phyloP scores from a whole-genome alignment of 2,329 filamentous ascomycete species.

The Aspergillus fumigatus region DNA sequence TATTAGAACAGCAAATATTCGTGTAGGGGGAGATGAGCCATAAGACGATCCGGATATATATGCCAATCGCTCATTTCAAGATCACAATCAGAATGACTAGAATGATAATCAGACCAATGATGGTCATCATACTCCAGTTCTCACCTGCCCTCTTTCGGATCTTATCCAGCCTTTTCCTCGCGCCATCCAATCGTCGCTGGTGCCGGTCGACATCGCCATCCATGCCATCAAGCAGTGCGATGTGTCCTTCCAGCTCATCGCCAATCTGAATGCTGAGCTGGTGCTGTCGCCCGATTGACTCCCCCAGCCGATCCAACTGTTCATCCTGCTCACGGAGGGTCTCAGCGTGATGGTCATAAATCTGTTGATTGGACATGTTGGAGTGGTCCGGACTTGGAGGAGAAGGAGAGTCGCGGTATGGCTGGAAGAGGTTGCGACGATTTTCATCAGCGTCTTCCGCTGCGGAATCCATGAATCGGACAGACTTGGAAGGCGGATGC shows the following conservation, averaged over 20 bases:
- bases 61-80: constrained; percentile 55
- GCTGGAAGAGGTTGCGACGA: constrained; percentile 57
- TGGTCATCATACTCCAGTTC: constrained; percentile 80
- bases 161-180: constrained; percentile 64
- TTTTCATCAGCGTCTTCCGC: constrained; percentile 49
- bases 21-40: not conserved
- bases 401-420: constrained; percentile 55
- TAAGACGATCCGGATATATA: constrained; percentile 6
- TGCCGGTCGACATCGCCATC: constrained; percentile 81
- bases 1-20: not conserved
- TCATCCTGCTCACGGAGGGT: constrained; percentile 87
- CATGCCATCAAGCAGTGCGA: constrained; percentile 82
- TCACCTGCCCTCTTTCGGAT: constrained; percentile 72
- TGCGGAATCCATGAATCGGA: constrained; percentile 74
- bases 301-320: constrained; percentile 83
- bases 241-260: constrained; percentile 88
- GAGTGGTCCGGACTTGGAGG: constrained; percentile 46
- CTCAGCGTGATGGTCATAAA: constrained; percentile 76
- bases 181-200: constrained; percentile 68
- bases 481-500: constrained; percentile 60
- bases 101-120: constrained; percentile 77
- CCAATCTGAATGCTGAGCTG: constrained; percentile 95
- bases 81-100: constrained; percentile 78
- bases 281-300: constrained; percentile 80
- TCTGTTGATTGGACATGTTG: constrained; percentile 71